Conservation (phyloP, 257 asterid species). For the Agastache rugosa region DNA sequence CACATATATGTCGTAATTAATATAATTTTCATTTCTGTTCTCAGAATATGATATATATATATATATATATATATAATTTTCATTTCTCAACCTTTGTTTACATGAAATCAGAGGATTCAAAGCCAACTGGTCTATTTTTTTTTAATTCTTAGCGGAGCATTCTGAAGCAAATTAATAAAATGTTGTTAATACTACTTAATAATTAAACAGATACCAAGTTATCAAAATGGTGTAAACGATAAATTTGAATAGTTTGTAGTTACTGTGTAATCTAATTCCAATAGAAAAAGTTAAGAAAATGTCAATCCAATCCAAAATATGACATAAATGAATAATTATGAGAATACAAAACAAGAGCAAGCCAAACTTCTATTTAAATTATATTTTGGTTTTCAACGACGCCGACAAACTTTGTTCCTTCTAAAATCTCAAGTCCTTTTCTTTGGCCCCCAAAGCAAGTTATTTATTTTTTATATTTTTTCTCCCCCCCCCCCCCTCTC, state of each 20-base stretch:
- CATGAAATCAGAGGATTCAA: too few species aligned
- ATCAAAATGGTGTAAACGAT: neutral
- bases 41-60: too few species aligned
- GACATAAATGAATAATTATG: conserved; percentile 4
- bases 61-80: too few species aligned
- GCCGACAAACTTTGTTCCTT: conserved; percentile 5
- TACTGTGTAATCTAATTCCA: neutral
- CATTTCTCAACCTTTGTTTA: too few species aligned
- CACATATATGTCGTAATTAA: neutral
- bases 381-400: neutral
- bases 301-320: conserved; percentile 1
- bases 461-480: neutral
- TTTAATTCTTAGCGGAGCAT: too few species aligned
- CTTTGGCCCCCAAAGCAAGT: neutral
- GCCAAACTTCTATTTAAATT: neutral
- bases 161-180: too few species aligned
- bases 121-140: too few species aligned
- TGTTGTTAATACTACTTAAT: too few species aligned
- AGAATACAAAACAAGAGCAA: neutral
- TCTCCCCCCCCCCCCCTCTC: too few species aligned
- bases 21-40: too few species aligned
- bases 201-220: neutral
- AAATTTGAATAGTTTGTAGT: neutral
- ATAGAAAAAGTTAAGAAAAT: conserved; percentile 8
- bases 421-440: conserved; percentile 17